Conservation (phyloP, 208 protist genomes). For the Leishmania mexicana region DNA sequence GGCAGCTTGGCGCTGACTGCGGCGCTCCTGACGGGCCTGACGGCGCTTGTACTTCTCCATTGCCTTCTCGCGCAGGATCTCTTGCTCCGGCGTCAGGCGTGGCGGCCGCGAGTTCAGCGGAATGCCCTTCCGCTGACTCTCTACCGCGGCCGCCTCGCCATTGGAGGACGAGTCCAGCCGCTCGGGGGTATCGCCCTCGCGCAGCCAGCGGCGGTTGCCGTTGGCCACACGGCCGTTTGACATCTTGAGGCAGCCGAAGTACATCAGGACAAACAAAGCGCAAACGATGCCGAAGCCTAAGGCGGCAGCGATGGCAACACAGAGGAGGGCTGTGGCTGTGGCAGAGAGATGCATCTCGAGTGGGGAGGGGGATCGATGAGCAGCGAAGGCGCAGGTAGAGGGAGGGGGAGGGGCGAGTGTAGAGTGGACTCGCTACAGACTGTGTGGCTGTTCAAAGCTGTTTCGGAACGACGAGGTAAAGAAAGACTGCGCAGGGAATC, state of each 20-base stretch:
- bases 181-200: background rate
- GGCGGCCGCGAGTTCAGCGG: conserved; percentile 39
- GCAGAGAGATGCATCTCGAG: background rate
- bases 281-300: background rate
- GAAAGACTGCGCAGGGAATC: background rate
- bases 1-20: conserved; percentile 11
- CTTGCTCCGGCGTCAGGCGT: conserved; percentile 28
- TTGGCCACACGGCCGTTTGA: background rate
- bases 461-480: background rate
- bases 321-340: background rate
- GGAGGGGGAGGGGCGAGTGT: background rate
- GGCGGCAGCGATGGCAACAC: background rate
- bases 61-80: conserved; percentile 31
- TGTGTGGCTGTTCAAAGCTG: background rate
- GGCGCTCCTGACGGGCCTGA: conserved; percentile 26
- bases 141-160: background rate
- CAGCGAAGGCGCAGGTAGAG: background rate
- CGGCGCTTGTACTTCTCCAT: conserved; percentile 36
- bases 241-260: background rate
- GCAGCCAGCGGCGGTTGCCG: background rate
- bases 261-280: background rate
- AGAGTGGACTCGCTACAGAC: background rate
- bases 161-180: background rate
- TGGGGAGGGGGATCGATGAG: background rate
- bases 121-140: conserved; percentile 32